phyloP scores from a whole-genome alignment of 108 stramenopile species.

The Nitzschia putrida region DNA sequence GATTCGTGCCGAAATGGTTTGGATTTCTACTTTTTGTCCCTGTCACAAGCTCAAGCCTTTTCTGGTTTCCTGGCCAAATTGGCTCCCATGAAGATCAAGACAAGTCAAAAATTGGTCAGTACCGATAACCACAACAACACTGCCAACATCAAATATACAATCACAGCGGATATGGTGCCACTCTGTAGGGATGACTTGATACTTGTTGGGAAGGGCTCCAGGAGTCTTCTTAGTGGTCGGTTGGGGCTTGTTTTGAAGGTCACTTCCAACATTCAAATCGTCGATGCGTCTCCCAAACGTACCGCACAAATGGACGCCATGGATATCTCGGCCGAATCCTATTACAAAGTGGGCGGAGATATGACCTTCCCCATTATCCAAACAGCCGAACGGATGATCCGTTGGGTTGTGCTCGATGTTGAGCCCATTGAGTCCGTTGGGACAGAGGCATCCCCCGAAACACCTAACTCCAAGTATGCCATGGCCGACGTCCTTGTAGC shows the following conservation, averaged over 20 bases:
- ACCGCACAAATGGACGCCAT: conserved; percentile 32
- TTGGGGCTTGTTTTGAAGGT: conserved; percentile 73
- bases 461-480: conserved; percentile 58
- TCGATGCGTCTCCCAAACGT: conserved; percentile 75
- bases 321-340: conserved; percentile 43
- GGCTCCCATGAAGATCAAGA: conserved; percentile 85
- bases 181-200: conserved; percentile 96
- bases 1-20: conserved; percentile 89
- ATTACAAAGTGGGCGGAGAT: conserved; percentile 75
- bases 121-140: conserved; percentile 92
- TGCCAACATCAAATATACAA: conserved; percentile 91
- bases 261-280: conserved; percentile 58
- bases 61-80: conserved; percentile 77
- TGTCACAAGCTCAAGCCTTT: conserved; percentile 87
- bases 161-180: conserved; percentile 95
- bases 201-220: conserved; percentile 72
- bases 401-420: conserved; percentile 93
- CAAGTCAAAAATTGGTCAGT: conserved; percentile 88
- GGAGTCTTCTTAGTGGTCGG: conserved; percentile 75
- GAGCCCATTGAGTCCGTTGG: conserved; percentile 46
- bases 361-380: conserved; percentile 66
- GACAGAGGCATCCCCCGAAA: conserved; percentile 31
- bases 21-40: conserved; percentile 93
- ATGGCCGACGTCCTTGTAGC: conserved; percentile 94
- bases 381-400: conserved; percentile 65